Evolutionary conservation across 495 filamentous ascomycete species (phyloP), one percentile per base, ranked within the genome.

Genomic region (Polyplosphaeria fusca): DNA sequence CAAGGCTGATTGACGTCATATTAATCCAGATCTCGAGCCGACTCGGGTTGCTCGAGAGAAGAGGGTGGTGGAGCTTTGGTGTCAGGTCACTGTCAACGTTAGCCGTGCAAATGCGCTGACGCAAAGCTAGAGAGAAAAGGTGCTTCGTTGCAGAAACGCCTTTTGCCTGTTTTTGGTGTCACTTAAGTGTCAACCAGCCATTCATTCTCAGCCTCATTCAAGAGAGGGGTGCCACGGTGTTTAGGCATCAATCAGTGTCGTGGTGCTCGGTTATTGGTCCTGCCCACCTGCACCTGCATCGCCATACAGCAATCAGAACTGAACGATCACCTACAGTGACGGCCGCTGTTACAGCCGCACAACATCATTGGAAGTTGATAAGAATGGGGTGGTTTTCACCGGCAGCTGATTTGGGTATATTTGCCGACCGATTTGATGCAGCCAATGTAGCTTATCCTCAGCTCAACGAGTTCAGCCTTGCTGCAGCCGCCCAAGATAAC

Each of bases 141-240:
- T 13, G 16, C n/a, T 45, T 19, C 13, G 18, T 22, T 22, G 22
- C n/a, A 16, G 4, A 19, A 47, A n/a, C 16, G 5, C 25, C 22
- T 23, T 39, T 16, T 7, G 27, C 43, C 5, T 38, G 1, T n/a
- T n/a, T n/a, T n/a, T n/a, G n/a, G 27, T 27, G 16, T 37, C 14
- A 16, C 35, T 41, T n/a, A 2, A 25, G 11, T 25, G 12, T 26
- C n/a, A 16, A n/a, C 23, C 23, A 9, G 30, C 32, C 42, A 3
- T 11, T 16, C 16, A 48, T 23, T 47, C 38, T 56, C 42, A 56
- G 52, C 52, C 52, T 56, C 52, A 48, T 47, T 28, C 3, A 28
- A 35, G 7, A 35, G 9, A n/a, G 30, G n/a, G 7, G 7, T n/a
- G 30, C n/a, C n/a, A n/a, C 30, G n/a, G 7, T 35, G 30, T n/a